Evolutionary conservation across 805 yeast species (phyloP), one percentile per base, ranked within the genome.

Genomic region (Metschnikowia kofuensis): DNA sequence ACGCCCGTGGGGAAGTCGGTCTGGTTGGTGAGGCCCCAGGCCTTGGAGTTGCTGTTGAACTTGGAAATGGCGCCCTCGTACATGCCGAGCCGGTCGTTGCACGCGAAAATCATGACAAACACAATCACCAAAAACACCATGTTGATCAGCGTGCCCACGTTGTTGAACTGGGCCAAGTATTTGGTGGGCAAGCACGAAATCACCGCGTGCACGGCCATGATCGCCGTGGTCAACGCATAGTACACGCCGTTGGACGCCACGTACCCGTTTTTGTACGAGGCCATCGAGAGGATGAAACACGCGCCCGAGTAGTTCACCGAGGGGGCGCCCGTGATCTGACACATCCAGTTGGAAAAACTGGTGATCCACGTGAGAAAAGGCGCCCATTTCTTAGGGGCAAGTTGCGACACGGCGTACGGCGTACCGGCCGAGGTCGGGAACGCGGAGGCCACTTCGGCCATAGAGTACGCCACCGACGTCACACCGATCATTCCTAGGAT

Each of bases 381-480:
- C 14, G 77, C 77, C 63, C 59, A 67, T 54, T 69, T 70, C 21
- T 77, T 78, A 11, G 87, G 87, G 3, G 87, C 78, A 52, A 83
- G 66, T 57, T 81, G 80, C 2, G 81, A 75, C 2, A 83, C 83
- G 50, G 89, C 87, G 56, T 84, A 84, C 42, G 85, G 86, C 7
- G 85, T 75, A 41, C 89, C 89, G 28, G 86, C 80, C 9, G 84
- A 72, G 7, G 86, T 83, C 36, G 89, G 89, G 67, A 79, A 80
- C 6, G 86, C 82, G 26, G 81, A 74, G 12, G 85, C 77, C 32
- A 84, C 70, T 59, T 84, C 89, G 0, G 87, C 86, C 78, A 84
- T 71, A 14, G 83, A 75, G 40, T 75, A 68, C 12, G 85, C 85
- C 40, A 84, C 87, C 6, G 76, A 71, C 45, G 78, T 69, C 45